A percentile compares a stretch with the other conserved stretches of the same genome.
These are phyloP conservation scores for Nicotiana tabacum DNA, from an alignment of 257 asterid genomes.

Conservation along the genomic window DNA sequence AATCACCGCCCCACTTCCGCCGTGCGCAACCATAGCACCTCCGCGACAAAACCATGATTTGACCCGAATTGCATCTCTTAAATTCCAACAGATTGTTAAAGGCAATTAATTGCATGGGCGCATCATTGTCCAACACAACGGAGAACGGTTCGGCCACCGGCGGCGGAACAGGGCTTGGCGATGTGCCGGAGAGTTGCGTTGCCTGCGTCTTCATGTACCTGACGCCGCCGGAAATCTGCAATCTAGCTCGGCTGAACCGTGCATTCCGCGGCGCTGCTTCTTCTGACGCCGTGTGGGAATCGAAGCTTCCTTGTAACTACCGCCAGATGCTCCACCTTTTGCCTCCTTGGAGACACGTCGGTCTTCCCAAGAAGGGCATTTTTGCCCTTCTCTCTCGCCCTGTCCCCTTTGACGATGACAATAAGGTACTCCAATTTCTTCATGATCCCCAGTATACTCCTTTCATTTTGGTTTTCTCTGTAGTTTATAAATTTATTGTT, in stretches of 20 bases:
- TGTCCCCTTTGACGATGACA: constrained; percentile 57
- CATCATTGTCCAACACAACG: constrained; percentile 70
- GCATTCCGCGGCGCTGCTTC: constrained; percentile 97
- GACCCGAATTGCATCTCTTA: neutral
- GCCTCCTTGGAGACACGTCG: constrained; percentile 34
- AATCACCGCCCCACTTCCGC: neutral
- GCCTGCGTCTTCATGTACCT: constrained; percentile 81
- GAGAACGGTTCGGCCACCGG: constrained; percentile 57
- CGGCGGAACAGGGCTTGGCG: constrained; percentile 69
- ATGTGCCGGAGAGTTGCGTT: constrained; percentile 95
- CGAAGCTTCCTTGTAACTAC: constrained; percentile 87
- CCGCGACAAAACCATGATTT: constrained; percentile 13
- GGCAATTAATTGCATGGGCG: constrained; percentile 51
- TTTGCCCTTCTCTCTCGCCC: constrained; percentile 83
- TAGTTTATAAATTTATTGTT: too few species aligned
- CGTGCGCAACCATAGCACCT: neutral
- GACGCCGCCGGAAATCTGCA: constrained; percentile 95
- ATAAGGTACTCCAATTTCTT: constrained; percentile 39
- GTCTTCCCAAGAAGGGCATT: constrained; percentile 52
- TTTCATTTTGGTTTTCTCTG: too few species aligned
- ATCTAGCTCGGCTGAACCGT: constrained; percentile 88
- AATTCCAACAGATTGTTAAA: neutral
- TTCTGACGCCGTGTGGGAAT: constrained; percentile 96
- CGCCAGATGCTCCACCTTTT: constrained; percentile 54
- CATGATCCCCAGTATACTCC: neutral